These are phyloP conservation scores for Aspergillus incahuasiensis DNA, from an alignment of 495 filamentous ascomycete species.

Conservation along the genomic window DNA sequence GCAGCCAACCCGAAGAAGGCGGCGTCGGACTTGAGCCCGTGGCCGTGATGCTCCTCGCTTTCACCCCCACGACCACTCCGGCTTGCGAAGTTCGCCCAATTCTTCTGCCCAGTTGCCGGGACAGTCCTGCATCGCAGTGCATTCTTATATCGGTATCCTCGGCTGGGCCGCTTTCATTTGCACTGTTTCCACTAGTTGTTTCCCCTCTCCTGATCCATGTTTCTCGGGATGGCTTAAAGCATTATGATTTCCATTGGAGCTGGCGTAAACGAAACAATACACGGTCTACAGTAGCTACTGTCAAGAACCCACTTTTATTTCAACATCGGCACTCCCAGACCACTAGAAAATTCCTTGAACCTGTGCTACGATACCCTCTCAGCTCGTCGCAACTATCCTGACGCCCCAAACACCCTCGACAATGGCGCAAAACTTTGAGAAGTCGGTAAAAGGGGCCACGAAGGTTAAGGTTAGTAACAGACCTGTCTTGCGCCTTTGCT, in stretches of 20 bases:
- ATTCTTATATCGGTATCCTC: background rate
- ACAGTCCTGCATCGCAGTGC: background rate
- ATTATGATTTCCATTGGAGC: constrained; percentile 25
- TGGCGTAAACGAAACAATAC: constrained; percentile 23
- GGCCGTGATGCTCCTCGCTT: constrained; percentile 4
- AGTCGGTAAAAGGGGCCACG: constrained; percentile 88
- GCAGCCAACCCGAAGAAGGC: constrained; percentile 2
- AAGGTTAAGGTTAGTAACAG: constrained; percentile 74
- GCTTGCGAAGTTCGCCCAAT: background rate
- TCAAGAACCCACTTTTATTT: background rate
- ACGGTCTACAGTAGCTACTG: constrained; percentile 21
- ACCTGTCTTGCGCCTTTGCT: background rate
- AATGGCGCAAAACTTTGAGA: constrained; percentile 83
- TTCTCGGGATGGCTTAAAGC: constrained; percentile 37
- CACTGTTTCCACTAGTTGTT: background rate
- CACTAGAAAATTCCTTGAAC: background rate
- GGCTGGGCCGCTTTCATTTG: background rate
- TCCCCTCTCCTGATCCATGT: constrained; percentile 12
- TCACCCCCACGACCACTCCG: background rate
- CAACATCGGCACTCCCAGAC: background rate
- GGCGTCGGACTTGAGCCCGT: background rate
- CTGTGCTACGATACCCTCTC: constrained; percentile 5
- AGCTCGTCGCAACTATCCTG: constrained; percentile 5
- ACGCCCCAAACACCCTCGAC: constrained; percentile 15
- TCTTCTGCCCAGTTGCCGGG: background rate